A percentile compares a stretch with the other conserved stretches of the same genome.
Conservation (phyloP, 2,329 filamentous ascomycete genomes). For the Fusarium xylarioides region DNA sequence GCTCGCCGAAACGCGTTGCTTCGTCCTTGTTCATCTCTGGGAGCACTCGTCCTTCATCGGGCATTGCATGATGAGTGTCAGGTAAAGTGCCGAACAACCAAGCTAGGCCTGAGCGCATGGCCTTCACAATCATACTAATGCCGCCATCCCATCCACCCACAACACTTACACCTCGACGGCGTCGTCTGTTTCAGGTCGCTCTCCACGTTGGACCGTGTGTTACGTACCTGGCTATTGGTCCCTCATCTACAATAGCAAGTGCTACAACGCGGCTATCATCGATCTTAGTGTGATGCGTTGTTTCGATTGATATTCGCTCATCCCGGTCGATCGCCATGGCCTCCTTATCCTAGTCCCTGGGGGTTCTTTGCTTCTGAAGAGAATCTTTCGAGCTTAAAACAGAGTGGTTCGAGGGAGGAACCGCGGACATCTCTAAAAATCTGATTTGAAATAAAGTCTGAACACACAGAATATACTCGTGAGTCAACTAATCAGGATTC, state of each 20-base stretch:
- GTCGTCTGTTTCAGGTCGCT: constrained; percentile 40
- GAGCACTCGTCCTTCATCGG: background rate
- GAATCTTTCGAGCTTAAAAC: constrained; percentile 8
- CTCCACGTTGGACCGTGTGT: constrained; percentile 37
- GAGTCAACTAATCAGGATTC: background rate
- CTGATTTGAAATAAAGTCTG: background rate
- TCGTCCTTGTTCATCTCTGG: constrained; percentile 6
- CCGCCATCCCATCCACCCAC: constrained; percentile 12
- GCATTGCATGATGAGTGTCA: background rate
- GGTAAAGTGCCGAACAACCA: background rate
- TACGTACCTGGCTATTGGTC: constrained; percentile 2
- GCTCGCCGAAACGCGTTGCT: background rate
- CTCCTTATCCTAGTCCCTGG: constrained; percentile 11
- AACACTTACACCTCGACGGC: constrained; percentile 23
- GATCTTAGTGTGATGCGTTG: constrained; percentile 27
- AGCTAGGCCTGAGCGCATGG: constrained; percentile 3
- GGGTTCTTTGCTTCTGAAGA: constrained; percentile 1
- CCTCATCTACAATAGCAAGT: background rate
- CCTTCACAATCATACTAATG: constrained; percentile 15
- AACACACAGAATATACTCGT: background rate
- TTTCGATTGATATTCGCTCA: constrained; percentile 20
- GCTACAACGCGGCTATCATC: constrained; percentile 22
- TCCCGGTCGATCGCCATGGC: constrained; percentile 27
- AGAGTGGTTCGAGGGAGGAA: background rate
- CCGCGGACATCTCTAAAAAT: background rate